These are phyloP conservation scores for Aphanomyces astaci DNA, from an alignment of 352 stramenopile genomes.

Conservation along the genomic window DNA sequence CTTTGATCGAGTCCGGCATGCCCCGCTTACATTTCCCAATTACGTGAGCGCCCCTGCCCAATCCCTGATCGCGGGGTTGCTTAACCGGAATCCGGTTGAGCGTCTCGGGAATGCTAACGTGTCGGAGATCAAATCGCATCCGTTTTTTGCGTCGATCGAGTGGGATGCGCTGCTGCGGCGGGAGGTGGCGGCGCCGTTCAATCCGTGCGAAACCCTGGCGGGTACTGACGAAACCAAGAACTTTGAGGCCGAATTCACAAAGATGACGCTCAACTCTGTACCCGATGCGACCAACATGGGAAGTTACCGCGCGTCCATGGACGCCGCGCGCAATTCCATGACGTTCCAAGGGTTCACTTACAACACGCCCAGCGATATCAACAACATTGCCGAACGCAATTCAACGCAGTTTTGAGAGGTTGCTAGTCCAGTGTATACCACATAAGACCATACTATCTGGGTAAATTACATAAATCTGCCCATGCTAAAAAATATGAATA, in stretches of 20 bases:
- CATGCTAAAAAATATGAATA: too few species aligned
- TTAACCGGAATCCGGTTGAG: slow-evolving; percentile 74
- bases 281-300: slow-evolving; percentile 49
- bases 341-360: slow-evolving; percentile 87
- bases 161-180: slow-evolving; percentile 78
- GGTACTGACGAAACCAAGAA: slow-evolving; percentile 68
- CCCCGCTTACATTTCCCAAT: slow-evolving; percentile 82
- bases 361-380: slow-evolving; percentile 82
- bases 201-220: slow-evolving; percentile 58
- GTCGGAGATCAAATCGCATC: slow-evolving; percentile 79
- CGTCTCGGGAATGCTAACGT: slow-evolving; percentile 65
- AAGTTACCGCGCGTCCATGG: slow-evolving; percentile 49
- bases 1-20: slow-evolving; percentile 84
- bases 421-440: too few species aligned
- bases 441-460: too few species aligned
- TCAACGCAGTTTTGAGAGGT: slow-evolving; percentile 21
- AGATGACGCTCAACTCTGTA: slow-evolving; percentile 84
- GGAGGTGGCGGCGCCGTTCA: slow-evolving; percentile 78
- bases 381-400: slow-evolving; percentile 42
- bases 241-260: slow-evolving; percentile 87
- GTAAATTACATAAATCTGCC: too few species aligned
- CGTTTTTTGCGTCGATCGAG: slow-evolving; percentile 75
- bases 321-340: slow-evolving; percentile 74
- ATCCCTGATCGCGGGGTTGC: slow-evolving; percentile 73
- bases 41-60: slow-evolving; percentile 62